Base-by-base conservation (phyloP, 164 flowering plant genomes). In the Magnolia changhungtana region DNA sequence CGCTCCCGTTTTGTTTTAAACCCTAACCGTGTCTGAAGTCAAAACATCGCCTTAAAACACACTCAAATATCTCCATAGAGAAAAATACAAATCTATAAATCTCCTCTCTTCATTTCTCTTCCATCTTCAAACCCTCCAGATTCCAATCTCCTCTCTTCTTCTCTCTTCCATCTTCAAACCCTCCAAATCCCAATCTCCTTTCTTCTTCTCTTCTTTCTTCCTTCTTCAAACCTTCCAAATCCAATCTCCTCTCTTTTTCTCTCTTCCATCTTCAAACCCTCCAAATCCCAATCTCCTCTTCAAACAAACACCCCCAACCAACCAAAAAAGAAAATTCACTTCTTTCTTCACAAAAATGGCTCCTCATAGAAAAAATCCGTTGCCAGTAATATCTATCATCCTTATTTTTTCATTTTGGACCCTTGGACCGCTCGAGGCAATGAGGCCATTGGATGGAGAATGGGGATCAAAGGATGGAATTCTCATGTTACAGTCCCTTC, bases 401-500 rank as follows among this genome's bases (percentile, higher is more conserved):
- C 19, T 69, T 8, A 24, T 66, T 5, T 14, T 66, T 23, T 24
- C 29, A 14, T 21, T 4, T 11, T 21, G 16, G 13, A 66, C 7
- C 14, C 9, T 3, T 5, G 16, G 24, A 21, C 2, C 20, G 3
- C 2, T 64, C 1, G 21, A 4, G 9, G 29, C 16, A 4, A 27
- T 14, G 29, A 66, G 69, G 69, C 69, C 69, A 11, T 66, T 66
- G 29, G 69, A 66, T 10, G 69, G 45, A 9, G 69, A 24, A 3
- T 66, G 69, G 69, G 69, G 69, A 24, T 9, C 69, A 11, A 66
- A 66, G 31, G 29, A 66, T 21, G 69, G 69, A 66, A 21, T 66
- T 21, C 13, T 66, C 6, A 27, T 66, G 14, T 13, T 66, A 9
- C 31, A 69, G 71, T 69, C 71, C 27, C 71, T 69, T 16, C 71